Evolutionary conservation across 768 basidiomycete genomes (phyloP).

Genomic region (Hemileccinum impolitum): DNA sequence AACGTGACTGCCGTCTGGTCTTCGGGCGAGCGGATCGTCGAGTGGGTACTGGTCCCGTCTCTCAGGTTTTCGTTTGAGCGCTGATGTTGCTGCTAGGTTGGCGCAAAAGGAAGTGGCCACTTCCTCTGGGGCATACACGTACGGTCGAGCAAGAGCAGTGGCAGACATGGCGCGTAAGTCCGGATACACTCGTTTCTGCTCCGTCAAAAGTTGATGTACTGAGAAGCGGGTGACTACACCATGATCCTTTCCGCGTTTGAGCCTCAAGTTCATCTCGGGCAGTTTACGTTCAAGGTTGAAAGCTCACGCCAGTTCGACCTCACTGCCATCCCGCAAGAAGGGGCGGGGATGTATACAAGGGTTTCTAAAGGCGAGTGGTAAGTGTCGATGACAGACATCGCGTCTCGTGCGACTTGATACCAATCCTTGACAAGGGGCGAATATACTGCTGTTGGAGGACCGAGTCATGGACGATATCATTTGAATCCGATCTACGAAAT

Average conservation of each 20-base stretch:
- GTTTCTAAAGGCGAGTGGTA: slow-evolving; percentile 72
- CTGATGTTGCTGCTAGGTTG: slow-evolving; percentile 34
- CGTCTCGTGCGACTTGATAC: neutral
- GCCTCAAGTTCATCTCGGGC: slow-evolving; percentile 56
- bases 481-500: slow-evolving; percentile 71
- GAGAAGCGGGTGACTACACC: slow-evolving; percentile 65
- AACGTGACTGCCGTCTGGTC: slow-evolving; percentile 77
- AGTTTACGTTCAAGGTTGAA: slow-evolving; percentile 63
- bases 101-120: slow-evolving; percentile 65
- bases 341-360: slow-evolving; percentile 86
- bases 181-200: neutral
- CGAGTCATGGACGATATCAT: slow-evolving; percentile 59
- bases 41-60: slow-evolving; percentile 48
- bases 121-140: slow-evolving; percentile 79
- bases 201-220: neutral
- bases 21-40: slow-evolving; percentile 65
- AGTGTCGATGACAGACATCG: slow-evolving; percentile 15
- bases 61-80: neutral
- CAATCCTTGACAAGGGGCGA: slow-evolving; percentile 42
- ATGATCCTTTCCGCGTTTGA: slow-evolving; percentile 85
- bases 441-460: slow-evolving; percentile 63
- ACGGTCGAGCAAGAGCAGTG: slow-evolving; percentile 62
- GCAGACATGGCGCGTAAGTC: slow-evolving; percentile 52
- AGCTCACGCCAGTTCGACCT: slow-evolving; percentile 62
- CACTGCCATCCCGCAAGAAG: slow-evolving; percentile 72